Base-by-base conservation (phyloP, 352 stramenopile genomes). In the Phytopythium sindhum region DNA sequence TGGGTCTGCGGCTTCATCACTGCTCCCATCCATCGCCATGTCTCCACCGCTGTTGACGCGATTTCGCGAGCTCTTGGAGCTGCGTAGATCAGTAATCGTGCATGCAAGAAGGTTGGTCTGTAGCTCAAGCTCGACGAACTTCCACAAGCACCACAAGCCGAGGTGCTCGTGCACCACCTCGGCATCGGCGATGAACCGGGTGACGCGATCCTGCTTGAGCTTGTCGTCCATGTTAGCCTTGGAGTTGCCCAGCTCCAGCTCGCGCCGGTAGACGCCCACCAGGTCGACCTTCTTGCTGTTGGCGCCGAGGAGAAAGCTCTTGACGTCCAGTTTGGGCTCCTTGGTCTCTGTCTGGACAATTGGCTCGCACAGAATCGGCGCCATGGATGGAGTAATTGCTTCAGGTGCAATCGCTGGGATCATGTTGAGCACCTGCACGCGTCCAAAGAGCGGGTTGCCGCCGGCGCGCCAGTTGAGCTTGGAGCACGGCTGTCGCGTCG, bases 91-190 rank as follows among this genome's bases (percentile, higher is more conserved):
- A 21, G 85, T 68, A 1, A 91, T 67, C 44, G 90, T 72, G 60
- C 81, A 91, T 10, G 85, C 83, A 17, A 81, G 78, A n/a, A 93
- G 68, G 59, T 90, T 90, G 8, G 58, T 64, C 55, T 90, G 83
- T 29, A 96, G 65, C 56, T 96, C 85, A 26, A 93, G 44, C 53
- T 93, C 83, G 17, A 94, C 70, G 64, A 82, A 91, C 53, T 93
- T 93, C 69, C 89, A 74, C 35, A 96, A 57, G 64, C 87, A 96
- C 85, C 85, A 96, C 28, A 79, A 57, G 0, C 87, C 87, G 4
- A 96, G 63, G 42, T 92, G 81, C 37, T 71, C 17, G 37, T 88
- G 80, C 7, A 94, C 77, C 0, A 67, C 63, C 64, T 90, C 75
- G 8, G 87, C 84, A 54, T 91, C 84, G 12, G 76, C 67, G 19